Conservation (phyloP, 2,329 filamentous ascomycete species). For the Pestalotiopsis sp. region DNA sequence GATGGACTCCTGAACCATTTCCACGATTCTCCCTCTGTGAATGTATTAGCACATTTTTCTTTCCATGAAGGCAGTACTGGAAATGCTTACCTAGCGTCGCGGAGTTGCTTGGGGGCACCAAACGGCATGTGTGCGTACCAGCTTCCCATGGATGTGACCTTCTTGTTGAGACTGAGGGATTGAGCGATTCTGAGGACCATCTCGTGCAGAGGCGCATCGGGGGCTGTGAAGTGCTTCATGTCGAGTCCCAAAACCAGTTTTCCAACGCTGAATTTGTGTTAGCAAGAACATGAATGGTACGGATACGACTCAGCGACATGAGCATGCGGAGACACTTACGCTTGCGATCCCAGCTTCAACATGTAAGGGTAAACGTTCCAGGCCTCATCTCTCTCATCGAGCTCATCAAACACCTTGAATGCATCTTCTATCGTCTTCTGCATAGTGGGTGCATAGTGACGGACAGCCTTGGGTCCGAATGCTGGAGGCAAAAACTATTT, state of each 20-base stretch:
- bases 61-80: neutral
- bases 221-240: conserved; percentile 44
- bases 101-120: conserved; percentile 52
- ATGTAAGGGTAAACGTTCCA: conserved; percentile 54
- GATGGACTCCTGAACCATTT: conserved; percentile 42
- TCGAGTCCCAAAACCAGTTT: conserved; percentile 48
- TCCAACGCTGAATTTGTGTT: conserved; percentile 30
- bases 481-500: conserved; percentile 57
- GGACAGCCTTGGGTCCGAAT: conserved; percentile 60
- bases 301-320: neutral
- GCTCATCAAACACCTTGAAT: conserved; percentile 51
- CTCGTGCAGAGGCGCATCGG: conserved; percentile 50
- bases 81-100: conserved; percentile 24
- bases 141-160: conserved; percentile 52
- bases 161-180: conserved; percentile 59
- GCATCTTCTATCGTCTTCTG: conserved; percentile 53
- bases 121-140: conserved; percentile 63
- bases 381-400: conserved; percentile 49
- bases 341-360: conserved; percentile 50
- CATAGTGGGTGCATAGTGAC: conserved; percentile 63
- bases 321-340: conserved; percentile 16
- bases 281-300: neutral
- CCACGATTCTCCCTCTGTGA: conserved; percentile 30
- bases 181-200: conserved; percentile 55
- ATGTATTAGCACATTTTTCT: neutral